Base-by-base conservation (phyloP, 2,329 filamentous ascomycete genomes). In the Colletotrichum chrysophilum region DNA sequence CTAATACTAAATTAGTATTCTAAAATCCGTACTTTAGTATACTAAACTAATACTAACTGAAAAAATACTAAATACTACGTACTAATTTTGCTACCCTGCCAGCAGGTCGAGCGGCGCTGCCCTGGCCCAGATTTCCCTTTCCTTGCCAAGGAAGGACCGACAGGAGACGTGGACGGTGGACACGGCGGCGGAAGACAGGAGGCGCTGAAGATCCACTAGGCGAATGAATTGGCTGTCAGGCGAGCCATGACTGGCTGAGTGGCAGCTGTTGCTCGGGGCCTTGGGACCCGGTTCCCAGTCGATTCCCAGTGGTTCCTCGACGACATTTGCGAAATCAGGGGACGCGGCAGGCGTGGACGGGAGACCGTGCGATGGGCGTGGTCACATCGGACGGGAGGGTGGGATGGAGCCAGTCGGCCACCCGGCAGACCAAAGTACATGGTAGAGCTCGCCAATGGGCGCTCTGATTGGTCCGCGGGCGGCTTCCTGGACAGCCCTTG, bases 101-200 rank as follows among this genome's bases (percentile, higher is more conserved):
- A 24, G 21, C 16, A 43, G 56, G 58, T 64, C 43, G 43, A 52
- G 43, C 61, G 24, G 69, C 30, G 26, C 48, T 56, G 68, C 68
- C 60, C 68, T 66, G 62, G 72, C 38, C 68, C 72, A 72, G 55
- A 62, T 26, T 62, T 66, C 38, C 56, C 73, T 48, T 64, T 73
- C 65, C 70, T 65, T 76, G 74, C 58, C 74, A 74, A 76, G 74
- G 48, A 76, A 74, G 65, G 70, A 69, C 74, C 74, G 70, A 74
- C 74, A 76, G 70, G 70, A 76, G 74, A 60, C 70, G 74, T 69
- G 48, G 64, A 76, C 65, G 62, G 73, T 75, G 73, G 69, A 64
- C 62, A 30, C 38, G 26, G 5, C 24, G n/a, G 30, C 52, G 58
- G 21, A 18, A 28, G 66, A 43, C 36, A 69, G 66, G 66, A 69